Evolutionary conservation across 2,329 filamentous ascomycete genomes (phyloP).

Genomic region (Talaromyces sp.): DNA sequence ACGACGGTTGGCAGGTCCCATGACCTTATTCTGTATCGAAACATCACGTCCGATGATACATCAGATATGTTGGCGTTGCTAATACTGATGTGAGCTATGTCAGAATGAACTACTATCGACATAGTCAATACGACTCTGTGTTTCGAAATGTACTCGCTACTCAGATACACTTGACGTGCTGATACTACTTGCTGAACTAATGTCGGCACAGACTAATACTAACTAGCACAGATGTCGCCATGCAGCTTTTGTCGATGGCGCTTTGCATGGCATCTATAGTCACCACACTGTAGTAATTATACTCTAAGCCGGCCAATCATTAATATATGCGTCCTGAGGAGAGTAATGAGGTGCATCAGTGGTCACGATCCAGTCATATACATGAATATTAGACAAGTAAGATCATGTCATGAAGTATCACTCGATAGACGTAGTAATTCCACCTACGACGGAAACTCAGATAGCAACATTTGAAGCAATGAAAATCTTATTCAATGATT

Average conservation of each 20-base stretch:
- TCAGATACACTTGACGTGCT: not conserved
- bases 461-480: not conserved
- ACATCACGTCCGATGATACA: not conserved
- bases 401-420: not conserved
- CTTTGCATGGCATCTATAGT: not conserved
- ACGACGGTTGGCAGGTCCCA: not conserved
- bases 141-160: not conserved
- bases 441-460: not conserved
- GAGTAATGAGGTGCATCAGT: not conserved
- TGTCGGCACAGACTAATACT: not conserved
- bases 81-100: not conserved
- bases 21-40: not conserved
- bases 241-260: not conserved
- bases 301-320: not conserved
- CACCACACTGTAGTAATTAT: not conserved
- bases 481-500: not conserved
- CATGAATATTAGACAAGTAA: not conserved
- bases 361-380: not conserved
- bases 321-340: too few species aligned
- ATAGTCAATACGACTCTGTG: not conserved
- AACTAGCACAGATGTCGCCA: not conserved
- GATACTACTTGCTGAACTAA: not conserved
- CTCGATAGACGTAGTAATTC: not conserved
- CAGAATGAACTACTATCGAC: not conserved
- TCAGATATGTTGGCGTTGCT: not conserved